Evolutionary conservation across 2,329 filamentous ascomycete species (phyloP).

Genomic region (Fusarium nelsonii): DNA sequence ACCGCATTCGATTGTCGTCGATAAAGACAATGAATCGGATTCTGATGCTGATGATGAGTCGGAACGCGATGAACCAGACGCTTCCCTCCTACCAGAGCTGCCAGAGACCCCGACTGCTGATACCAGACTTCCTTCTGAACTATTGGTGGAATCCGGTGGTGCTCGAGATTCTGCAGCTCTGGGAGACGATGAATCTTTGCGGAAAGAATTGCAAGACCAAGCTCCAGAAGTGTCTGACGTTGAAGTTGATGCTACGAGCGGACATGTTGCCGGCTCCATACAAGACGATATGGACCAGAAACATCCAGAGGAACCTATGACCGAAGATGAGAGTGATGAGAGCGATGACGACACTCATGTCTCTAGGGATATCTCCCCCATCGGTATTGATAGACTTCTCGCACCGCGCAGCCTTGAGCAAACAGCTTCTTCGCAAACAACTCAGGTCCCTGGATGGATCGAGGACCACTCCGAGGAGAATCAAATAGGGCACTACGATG

Average conservation of each 20-base stretch:
- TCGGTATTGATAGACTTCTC: slow-evolving; percentile 17
- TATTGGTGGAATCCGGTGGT: neutral
- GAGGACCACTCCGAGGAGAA: slow-evolving; percentile 1
- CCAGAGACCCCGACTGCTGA: neutral
- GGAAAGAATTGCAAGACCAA: slow-evolving; percentile 3
- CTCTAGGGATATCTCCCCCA: slow-evolving; percentile 19
- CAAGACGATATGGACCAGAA: neutral
- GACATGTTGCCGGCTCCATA: neutral
- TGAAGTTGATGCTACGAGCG: neutral
- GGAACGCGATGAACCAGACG: neutral
- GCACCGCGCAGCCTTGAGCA: neutral
- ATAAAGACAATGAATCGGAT: slow-evolving; percentile 3
- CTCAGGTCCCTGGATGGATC: neutral
- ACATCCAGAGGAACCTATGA: neutral
- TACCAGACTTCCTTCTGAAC: neutral
- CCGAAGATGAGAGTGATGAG: slow-evolving; percentile 14
- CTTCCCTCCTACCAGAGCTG: neutral
- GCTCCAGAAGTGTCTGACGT: neutral
- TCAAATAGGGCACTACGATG: neutral
- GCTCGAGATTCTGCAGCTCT: neutral
- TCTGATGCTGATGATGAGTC: slow-evolving; percentile 2
- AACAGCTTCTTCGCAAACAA: neutral
- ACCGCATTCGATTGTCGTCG: neutral
- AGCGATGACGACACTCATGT: slow-evolving; percentile 20
- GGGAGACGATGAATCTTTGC: neutral